Percentiles rank a stretch among this genome's conserved stretches.
Evolutionary conservation across 2,329 filamentous ascomycete genomes (phyloP).

Genomic region (Trichoderma pleuroti): DNA sequence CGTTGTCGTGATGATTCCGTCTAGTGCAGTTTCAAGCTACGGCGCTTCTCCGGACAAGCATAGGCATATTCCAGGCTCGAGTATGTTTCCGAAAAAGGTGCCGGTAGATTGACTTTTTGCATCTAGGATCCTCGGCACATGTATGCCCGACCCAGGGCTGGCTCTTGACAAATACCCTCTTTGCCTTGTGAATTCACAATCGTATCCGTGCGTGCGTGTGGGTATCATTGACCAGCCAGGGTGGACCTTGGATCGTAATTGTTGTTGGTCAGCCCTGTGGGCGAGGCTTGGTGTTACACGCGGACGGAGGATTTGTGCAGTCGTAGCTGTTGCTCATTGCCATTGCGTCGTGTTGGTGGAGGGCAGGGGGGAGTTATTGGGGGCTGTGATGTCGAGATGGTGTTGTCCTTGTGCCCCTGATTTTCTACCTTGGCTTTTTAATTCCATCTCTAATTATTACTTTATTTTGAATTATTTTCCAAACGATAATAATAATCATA

Average conservation of each 20-base stretch:
- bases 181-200: background rate
- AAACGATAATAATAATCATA: too few species aligned
- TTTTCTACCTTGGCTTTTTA: background rate
- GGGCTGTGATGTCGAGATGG: background rate
- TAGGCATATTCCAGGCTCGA: background rate
- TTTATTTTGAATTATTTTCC: background rate
- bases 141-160: background rate
- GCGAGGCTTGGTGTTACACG: slow-evolving; percentile 3
- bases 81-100: background rate
- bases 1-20: background rate
- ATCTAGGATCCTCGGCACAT: background rate
- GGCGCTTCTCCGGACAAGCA: slow-evolving; percentile 4
- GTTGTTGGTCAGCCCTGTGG: slow-evolving; percentile 10
- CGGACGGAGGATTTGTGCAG: background rate
- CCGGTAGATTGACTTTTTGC: background rate
- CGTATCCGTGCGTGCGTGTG: background rate
- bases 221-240: background rate
- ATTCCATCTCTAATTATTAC: background rate
- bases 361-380: background rate
- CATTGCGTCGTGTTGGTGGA: background rate
- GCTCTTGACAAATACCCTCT: background rate
- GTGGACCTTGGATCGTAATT: background rate
- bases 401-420: background rate
- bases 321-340: too few species aligned
- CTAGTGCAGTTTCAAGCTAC: background rate